Conservation (phyloP, 305 asterid genomes). For the Fraxinus platypoda region DNA sequence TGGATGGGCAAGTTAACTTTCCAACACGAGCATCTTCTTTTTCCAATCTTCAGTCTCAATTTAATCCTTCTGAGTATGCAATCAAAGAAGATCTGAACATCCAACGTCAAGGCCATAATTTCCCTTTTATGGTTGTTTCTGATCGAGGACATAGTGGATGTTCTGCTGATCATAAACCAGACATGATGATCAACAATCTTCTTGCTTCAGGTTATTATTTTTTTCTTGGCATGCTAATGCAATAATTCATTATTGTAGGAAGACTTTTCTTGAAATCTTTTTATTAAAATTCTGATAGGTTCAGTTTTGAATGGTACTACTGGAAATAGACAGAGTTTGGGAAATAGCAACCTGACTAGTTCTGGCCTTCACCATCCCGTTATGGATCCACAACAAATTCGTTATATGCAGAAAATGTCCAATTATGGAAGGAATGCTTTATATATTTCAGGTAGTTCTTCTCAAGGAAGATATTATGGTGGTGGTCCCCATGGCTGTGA, state of each 20-base stretch:
- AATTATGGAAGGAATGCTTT: slow-evolving; percentile 31
- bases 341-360: slow-evolving; percentile 39
- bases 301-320: slow-evolving; percentile 35
- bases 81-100: slow-evolving; percentile 40
- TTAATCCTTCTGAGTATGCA: slow-evolving; percentile 39
- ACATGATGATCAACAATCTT: slow-evolving; percentile 22
- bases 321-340: slow-evolving; percentile 40
- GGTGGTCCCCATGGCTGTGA: slow-evolving; percentile 39
- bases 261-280: background rate
- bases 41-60: slow-evolving; percentile 51
- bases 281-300: slow-evolving; percentile 35
- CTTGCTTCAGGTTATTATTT: slow-evolving; percentile 22
- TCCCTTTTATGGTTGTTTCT: slow-evolving; percentile 29
- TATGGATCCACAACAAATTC: slow-evolving; percentile 43
- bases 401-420: slow-evolving; percentile 37
- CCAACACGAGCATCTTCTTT: slow-evolving; percentile 62
- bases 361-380: slow-evolving; percentile 40
- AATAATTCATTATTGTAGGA: background rate
- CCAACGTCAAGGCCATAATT: slow-evolving; percentile 34
- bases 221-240: slow-evolving; percentile 10
- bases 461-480: slow-evolving; percentile 39
- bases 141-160: slow-evolving; percentile 27
- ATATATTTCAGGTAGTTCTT: slow-evolving; percentile 32
- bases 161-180: slow-evolving; percentile 24
- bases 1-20: slow-evolving; percentile 42